Base-by-base conservation (phyloP, 169 alveolate species). In the Cryptosporidium tyzzeri region DNA sequence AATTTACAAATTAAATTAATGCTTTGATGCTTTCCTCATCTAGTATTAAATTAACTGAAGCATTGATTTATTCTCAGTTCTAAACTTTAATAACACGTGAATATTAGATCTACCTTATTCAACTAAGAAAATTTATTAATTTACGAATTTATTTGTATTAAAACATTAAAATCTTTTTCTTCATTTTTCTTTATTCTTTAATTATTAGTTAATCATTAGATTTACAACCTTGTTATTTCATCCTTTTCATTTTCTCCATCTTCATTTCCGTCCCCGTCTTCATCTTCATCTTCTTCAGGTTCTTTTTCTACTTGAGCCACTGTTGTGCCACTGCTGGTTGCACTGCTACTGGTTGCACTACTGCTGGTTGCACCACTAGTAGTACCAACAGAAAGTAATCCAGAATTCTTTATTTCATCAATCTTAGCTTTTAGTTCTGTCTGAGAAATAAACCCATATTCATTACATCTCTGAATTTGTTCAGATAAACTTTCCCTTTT, bases 401-500 rank as follows among this genome's bases (percentile, higher is more conserved):
- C 71, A 35, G 71, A 65, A 2, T 14, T 65, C 18, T 65, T 31
- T 18, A 65, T 2, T 14, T 65, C 84, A 18, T 70, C 65, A 29
- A 45, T 70, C 44, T 39, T 70, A 3, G 84, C 65, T 39, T 29
- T 70, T 1, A 70, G 16, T 21, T 70, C 59, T 8, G 3, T 0
- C 9, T 8, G 65, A 18, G 84, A 41, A 8, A 1, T 0, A 14
- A 69, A 45, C 2, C 86, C 86, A 21, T 58, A 9, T 18, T 41
- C 23, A 18, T 55, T 53, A 55, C 86, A 73, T 10, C 18, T 37
- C 18, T n/a, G 37, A 29, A 73, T 16, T 55, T 35, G 29, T 35
- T 14, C 37, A 1, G 70, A 26, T 3, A 73, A 48, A 14, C 12
- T 9, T 33, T 73, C 70, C 55, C 86, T 73, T 59, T 53, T 21